These are phyloP conservation scores for Pneumocystis oryctolagi DNA, from an alignment of 1,139 yeast genomes.

Conservation along the genomic window DNA sequence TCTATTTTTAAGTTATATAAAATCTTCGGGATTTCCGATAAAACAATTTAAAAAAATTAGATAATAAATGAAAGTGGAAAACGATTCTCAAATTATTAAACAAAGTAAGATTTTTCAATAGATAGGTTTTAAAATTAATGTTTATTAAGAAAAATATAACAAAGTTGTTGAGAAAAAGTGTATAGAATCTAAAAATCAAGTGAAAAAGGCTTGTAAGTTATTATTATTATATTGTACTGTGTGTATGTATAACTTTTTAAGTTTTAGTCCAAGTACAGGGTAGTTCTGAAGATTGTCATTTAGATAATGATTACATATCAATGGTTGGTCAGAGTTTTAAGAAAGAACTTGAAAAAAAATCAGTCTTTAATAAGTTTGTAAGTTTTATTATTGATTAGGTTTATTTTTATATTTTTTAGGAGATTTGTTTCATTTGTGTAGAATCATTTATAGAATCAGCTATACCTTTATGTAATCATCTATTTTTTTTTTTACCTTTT, in stretches of 20 bases:
- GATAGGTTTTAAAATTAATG: not conserved
- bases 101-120: not conserved
- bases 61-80: not conserved
- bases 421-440: conserved; percentile 73
- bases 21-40: not conserved
- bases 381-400: not conserved
- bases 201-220: not conserved
- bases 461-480: conserved; percentile 66
- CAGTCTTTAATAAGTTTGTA: not conserved
- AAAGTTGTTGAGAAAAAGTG: not conserved
- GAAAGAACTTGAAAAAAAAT: not conserved
- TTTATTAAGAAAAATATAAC: not conserved
- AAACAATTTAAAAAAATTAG: not conserved
- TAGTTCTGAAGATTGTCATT: not conserved
- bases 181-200: not conserved
- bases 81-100: not conserved
- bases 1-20: not conserved
- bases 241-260: not conserved
- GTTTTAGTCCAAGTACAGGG: not conserved
- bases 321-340: not conserved
- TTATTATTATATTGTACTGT: not conserved
- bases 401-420: conserved; percentile 16
- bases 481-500: not conserved
- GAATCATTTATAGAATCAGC: conserved; percentile 49
- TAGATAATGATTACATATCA: not conserved